Conservation (phyloP, 805 yeast species). For the Saccharomycopsis olivae region DNA sequence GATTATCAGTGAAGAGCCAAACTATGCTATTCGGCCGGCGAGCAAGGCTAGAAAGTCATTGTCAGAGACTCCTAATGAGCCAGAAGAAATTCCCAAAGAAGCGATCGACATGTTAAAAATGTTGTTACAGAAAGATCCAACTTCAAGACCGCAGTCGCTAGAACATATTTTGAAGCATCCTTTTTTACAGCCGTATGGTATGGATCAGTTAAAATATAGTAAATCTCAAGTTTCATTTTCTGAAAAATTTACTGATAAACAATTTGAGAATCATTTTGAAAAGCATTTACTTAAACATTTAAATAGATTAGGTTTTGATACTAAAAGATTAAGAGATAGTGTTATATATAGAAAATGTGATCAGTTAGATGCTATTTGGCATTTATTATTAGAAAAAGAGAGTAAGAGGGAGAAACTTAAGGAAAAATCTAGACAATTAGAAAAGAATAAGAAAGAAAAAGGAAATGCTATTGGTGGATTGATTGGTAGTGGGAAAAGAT, state of each 20-base stretch:
- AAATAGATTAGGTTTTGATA: conserved; percentile 17
- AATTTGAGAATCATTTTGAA: conserved; percentile 14
- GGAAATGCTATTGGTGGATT: conserved; percentile 9
- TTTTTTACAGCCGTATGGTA: conserved; percentile 37
- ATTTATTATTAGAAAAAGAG: conserved; percentile 22
- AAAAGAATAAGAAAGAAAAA: conserved; percentile 7
- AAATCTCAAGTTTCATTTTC: conserved; percentile 20
- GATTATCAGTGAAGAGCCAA: conserved; percentile 59
- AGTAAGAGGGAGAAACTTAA: conserved; percentile 24
- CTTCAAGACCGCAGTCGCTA: conserved; percentile 42
- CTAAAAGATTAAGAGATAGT: conserved; percentile 24
- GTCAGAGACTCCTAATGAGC: neutral
- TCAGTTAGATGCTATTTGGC: conserved; percentile 25
- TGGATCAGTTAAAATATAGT: conserved; percentile 30
- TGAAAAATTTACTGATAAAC: conserved; percentile 7
- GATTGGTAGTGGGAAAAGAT: conserved; percentile 13
- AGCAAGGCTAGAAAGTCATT: neutral
- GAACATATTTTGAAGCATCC: conserved; percentile 41
- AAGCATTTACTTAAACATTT: conserved; percentile 17
- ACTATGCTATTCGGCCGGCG: conserved; percentile 25
- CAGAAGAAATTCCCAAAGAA: conserved; percentile 35
- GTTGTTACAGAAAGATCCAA: conserved; percentile 59
- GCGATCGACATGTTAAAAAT: conserved; percentile 39
- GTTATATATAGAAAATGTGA: conserved; percentile 54
- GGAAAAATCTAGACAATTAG: conserved; percentile 7